phyloP scores from a whole-genome alignment of 305 asterid species.

The Fraxinus albicans region DNA sequence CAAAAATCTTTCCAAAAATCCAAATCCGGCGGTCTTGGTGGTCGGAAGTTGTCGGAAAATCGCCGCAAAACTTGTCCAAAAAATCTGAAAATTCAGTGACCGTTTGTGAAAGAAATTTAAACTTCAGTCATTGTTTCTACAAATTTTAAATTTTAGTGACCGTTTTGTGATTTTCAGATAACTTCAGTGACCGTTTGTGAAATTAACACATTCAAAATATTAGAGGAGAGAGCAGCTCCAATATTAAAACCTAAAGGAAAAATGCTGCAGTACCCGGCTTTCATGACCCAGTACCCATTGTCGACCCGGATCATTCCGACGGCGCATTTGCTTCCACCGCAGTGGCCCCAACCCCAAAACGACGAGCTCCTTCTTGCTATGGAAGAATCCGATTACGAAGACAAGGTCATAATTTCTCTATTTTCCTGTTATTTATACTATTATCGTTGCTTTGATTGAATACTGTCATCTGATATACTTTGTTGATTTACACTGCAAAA shows the following conservation, averaged over 20 bases:
- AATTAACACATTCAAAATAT: background rate
- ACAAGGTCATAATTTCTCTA: constrained; percentile 49
- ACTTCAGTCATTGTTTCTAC: no score
- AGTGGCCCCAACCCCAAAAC: constrained; percentile 86
- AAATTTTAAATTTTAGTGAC: no score
- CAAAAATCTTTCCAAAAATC: no score
- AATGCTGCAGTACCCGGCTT: constrained; percentile 55
- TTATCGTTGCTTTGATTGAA: background rate
- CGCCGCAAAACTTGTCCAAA: no score
- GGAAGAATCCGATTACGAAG: constrained; percentile 84
- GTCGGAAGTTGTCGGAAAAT: no score
- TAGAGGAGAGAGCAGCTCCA: background rate
- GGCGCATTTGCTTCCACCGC: constrained; percentile 73
- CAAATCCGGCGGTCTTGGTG: no score
- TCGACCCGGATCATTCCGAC: constrained; percentile 76
- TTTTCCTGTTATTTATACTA: background rate
- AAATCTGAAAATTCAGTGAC: no score
- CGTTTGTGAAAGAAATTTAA: no score
- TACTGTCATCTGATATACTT: background rate
- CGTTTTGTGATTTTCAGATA: no score
- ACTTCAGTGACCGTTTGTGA: no score
- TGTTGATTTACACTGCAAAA: background rate
- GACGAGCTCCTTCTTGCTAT: constrained; percentile 88
- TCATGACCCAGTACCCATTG: constrained; percentile 71
- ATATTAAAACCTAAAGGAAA: background rate